Evolutionary conservation across 495 filamentous ascomycete species (phyloP).

Genomic region (Sphaerosporella brunnea): DNA sequence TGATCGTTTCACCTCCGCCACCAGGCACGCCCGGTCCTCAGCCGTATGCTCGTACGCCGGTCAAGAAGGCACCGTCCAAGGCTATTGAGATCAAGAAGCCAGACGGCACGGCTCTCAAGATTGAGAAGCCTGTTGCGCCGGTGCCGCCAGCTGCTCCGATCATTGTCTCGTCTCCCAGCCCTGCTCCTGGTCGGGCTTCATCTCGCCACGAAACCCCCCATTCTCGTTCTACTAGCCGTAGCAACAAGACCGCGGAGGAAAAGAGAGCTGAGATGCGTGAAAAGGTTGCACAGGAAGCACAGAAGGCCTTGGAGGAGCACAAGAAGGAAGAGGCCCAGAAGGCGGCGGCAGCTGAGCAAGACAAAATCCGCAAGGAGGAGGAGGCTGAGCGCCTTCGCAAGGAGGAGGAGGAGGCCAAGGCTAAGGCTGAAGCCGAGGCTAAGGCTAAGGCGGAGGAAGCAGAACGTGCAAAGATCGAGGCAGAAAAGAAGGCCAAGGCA

Average conservation of each 20-base stretch:
- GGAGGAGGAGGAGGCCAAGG: conserved; percentile 39
- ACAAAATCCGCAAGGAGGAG: conserved; percentile 17
- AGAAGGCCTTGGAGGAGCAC: conserved; percentile 32
- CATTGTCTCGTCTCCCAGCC: conserved; percentile 45
- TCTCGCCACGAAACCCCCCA: conserved; percentile 36
- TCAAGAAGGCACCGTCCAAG: conserved; percentile 5
- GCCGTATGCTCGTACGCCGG: conserved; percentile 4
- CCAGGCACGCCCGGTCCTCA: background rate
- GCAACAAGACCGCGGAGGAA: conserved; percentile 48
- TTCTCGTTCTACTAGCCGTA: conserved; percentile 40
- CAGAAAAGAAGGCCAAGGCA: conserved; percentile 41
- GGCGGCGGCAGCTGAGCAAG: conserved; percentile 41
- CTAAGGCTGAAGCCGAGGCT: conserved; percentile 22
- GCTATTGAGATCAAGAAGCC: conserved; percentile 23
- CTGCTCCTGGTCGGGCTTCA: conserved; percentile 44
- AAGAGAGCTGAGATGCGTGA: conserved; percentile 51
- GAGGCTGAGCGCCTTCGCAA: conserved; percentile 26
- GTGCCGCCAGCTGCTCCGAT: conserved; percentile 37
- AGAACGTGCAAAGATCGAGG: conserved; percentile 37
- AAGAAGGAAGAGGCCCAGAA: conserved; percentile 33
- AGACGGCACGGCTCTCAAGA: conserved; percentile 5
- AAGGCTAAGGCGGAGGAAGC: conserved; percentile 22
- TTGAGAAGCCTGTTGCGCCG: conserved; percentile 10
- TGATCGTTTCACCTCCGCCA: conserved; percentile 13
- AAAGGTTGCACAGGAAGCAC: conserved; percentile 40